Evolutionary conservation across 2,329 filamentous ascomycete genomes (phyloP).

Genomic region (Ophiosphaerella narmari): DNA sequence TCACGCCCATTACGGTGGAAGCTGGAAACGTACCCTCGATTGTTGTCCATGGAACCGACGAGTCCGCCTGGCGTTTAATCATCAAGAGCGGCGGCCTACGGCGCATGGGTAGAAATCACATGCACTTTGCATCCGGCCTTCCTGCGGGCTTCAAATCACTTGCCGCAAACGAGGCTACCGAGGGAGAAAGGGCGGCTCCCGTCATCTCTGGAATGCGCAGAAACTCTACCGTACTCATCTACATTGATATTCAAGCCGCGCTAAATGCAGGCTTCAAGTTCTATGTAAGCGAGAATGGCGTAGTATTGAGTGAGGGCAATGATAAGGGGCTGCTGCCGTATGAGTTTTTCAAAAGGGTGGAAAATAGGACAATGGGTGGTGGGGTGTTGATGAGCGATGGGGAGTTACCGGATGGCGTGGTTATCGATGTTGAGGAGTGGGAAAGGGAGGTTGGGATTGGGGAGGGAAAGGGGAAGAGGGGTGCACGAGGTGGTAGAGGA

Average conservation of each 20-base stretch:
- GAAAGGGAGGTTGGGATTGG: constrained; percentile 32
- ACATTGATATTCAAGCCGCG: constrained; percentile 72
- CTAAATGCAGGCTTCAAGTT: constrained; percentile 67
- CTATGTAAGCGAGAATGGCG: constrained; percentile 65
- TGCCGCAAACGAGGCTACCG: constrained; percentile 17
- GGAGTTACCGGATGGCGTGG: constrained; percentile 52
- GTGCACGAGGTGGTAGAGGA: constrained; percentile 27
- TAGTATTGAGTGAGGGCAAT: constrained; percentile 54
- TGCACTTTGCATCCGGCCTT: constrained; percentile 83
- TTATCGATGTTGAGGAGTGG: constrained; percentile 45
- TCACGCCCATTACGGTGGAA: constrained; percentile 65
- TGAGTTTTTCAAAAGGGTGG: constrained; percentile 72
- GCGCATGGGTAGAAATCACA: constrained; percentile 82
- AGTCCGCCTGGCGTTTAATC: constrained; percentile 77
- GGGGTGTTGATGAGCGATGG: constrained; percentile 75
- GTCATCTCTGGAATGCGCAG: constrained; percentile 82
- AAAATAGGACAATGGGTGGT: constrained; percentile 62
- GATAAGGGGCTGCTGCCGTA: constrained; percentile 48
- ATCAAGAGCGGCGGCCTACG: constrained; percentile 75
- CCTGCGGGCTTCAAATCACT: constrained; percentile 53
- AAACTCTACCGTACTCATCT: constrained; percentile 67
- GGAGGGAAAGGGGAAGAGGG: constrained; percentile 27
- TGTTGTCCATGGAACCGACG: constrained; percentile 89
- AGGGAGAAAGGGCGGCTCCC: constrained; percentile 33
- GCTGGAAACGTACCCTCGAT: constrained; percentile 63